Evolutionary conservation across 2,329 filamentous ascomycete species (phyloP).

Genomic region (Thielaviopsis musarum): DNA sequence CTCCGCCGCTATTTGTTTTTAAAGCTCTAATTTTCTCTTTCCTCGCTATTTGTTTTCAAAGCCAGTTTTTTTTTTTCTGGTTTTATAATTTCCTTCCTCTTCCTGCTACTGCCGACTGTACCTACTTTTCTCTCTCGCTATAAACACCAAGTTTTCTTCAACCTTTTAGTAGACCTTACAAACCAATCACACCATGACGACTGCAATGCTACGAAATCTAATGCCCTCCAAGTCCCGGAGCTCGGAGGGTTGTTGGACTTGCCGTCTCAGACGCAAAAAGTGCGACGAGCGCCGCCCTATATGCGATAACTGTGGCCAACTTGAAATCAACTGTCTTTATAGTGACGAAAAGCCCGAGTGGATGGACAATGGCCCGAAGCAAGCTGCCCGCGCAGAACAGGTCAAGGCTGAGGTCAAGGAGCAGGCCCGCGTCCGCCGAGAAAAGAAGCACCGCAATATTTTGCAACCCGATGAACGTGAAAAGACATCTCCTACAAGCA

Average conservation of each 20-base stretch:
- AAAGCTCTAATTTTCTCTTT: neutral
- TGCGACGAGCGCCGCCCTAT: constrained; percentile 37
- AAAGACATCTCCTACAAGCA: neutral
- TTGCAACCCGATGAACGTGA: constrained; percentile 1
- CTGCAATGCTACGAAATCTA: constrained; percentile 9
- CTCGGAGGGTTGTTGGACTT: constrained; percentile 38
- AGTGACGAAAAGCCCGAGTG: constrained; percentile 35
- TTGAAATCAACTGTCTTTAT: constrained; percentile 41
- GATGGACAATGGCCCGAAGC: constrained; percentile 36
- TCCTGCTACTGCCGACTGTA: no score
- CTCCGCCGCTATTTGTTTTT: neutral
- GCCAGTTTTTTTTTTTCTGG: neutral
- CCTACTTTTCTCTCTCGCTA: neutral
- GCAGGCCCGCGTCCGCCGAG: constrained; percentile 31
- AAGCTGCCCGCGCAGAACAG: constrained; percentile 33
- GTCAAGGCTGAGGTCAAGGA: constrained; percentile 42
- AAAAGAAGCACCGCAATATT: constrained; percentile 25
- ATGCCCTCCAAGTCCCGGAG: constrained; percentile 11
- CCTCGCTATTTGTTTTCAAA: neutral
- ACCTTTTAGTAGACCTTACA: neutral
- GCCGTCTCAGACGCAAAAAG: constrained; percentile 43
- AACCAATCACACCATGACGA: constrained; percentile 1
- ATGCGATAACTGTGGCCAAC: constrained; percentile 32
- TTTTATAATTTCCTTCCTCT: no score
- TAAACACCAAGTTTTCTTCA: neutral